Base-by-base conservation (phyloP, 2,329 filamentous ascomycete genomes). In the Dryadomyces sulphureus region DNA sequence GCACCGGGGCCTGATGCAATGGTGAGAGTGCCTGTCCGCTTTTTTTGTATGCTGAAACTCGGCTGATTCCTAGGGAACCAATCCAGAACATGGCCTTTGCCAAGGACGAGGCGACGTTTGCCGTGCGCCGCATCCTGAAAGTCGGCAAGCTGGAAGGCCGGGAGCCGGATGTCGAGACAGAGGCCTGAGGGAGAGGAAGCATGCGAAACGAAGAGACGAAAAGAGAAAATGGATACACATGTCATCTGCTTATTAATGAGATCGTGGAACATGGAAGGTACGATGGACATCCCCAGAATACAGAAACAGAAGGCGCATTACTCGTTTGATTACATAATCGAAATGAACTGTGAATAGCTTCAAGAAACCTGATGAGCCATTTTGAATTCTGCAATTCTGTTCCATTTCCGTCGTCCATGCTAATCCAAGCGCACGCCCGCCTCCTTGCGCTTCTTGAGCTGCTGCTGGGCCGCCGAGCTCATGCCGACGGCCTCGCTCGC, bases 1-100 rank as follows among this genome's bases (percentile, higher is more conserved):
- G 64, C 88, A 95, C 54, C 73, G 89, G 11, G 90, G 90, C 0
- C 57, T 94, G 58, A 94, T 95, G 86, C 90, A 96, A 62, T 96
- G 89, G 88, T 63, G 48, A 52, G 60, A 45, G 3, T 1, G 7
- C 34, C 40, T 30, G 12, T n/a, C 6, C 16, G 11, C 27, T 32
- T 8, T 32, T 32, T 14, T 35, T 19, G 20, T 11, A n/a, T 38
- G 4, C 20, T 16, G 7, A 16, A 16, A 9, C 22, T 45, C 14
- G 47, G 27, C 25, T 25, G 21, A 45, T 25, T 22, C 11, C 2
- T 11, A 62, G 61, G 61, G 84, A 80, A 57, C 89, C 90, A 0
- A 84, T 89, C 59, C 73, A 90, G 36, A 94, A 94, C 59, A 69
- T 78, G 20, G 78, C 80, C 53, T 96, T 95, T 60, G 89, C 81